Conservation (phyloP, 352 stramenopile genomes). For the Globisporangium iwayamae region DNA sequence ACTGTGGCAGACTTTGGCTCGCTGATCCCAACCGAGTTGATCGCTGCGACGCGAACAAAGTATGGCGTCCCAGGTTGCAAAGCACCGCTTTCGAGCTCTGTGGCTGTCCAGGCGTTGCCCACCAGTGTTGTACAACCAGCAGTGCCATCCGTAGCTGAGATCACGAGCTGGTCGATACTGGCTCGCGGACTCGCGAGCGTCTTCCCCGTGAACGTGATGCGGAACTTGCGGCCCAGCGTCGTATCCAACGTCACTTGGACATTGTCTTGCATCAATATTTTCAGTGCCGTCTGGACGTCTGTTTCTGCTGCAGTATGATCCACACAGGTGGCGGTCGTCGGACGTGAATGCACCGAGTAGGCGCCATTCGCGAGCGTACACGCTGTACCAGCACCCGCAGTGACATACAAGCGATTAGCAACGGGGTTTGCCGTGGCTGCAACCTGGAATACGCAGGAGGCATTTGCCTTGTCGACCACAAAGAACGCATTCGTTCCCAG, state of each 20-base stretch:
- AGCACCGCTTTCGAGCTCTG: conserved; percentile 74
- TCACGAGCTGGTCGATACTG: conserved; percentile 37
- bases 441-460: conserved; percentile 59
- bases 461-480: conserved; percentile 40
- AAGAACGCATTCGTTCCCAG: conserved; percentile 78
- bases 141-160: conserved; percentile 52
- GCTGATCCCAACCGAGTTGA: conserved; percentile 86
- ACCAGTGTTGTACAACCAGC: conserved; percentile 44
- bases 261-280: conserved; percentile 45
- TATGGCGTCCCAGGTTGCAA: conserved; percentile 84
- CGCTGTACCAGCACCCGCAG: conserved; percentile 18
- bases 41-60: conserved; percentile 85
- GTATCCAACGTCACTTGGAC: conserved; percentile 64
- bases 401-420: conserved; percentile 38
- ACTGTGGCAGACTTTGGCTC: conserved; percentile 36
- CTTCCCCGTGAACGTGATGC: conserved; percentile 88
- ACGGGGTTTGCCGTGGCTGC: conserved; percentile 25
- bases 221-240: conserved; percentile 52
- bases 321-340: conserved; percentile 45
- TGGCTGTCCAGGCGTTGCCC: conserved; percentile 61
- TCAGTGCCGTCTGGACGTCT: conserved; percentile 30
- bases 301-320: conserved; percentile 24
- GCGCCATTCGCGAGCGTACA: conserved; percentile 37
- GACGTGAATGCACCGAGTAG: conserved; percentile 51
- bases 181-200: conserved; percentile 23